Evolutionary conservation across 1,139 yeast genomes (phyloP).

Genomic region (Kazachstania sp.): DNA sequence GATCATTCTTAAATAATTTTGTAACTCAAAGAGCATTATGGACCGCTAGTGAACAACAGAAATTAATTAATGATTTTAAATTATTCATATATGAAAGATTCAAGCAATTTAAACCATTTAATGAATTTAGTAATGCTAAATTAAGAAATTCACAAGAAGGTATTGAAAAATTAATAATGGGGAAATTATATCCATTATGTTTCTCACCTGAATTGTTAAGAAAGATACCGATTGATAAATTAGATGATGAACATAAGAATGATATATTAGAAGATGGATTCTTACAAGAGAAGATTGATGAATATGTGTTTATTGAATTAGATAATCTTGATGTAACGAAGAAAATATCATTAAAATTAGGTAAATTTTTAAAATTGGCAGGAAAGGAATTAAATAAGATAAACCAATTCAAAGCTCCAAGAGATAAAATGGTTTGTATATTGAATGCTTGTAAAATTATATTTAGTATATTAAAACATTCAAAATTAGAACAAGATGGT

Average conservation of each 20-base stretch:
- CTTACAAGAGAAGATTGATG: slow-evolving; percentile 49
- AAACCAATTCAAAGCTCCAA: slow-evolving; percentile 79
- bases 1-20: slow-evolving; percentile 73
- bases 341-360: slow-evolving; percentile 37
- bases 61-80: slow-evolving; percentile 67
- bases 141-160: slow-evolving; percentile 80
- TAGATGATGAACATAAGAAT: slow-evolving; percentile 44
- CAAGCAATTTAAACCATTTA: slow-evolving; percentile 62
- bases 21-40: slow-evolving; percentile 49
- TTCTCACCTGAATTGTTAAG: slow-evolving; percentile 68
- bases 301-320: slow-evolving; percentile 69
- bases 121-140: slow-evolving; percentile 50
- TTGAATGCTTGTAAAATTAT: slow-evolving; percentile 88
- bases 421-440: slow-evolving; percentile 88
- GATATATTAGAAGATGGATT: slow-evolving; percentile 58
- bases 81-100: slow-evolving; percentile 62
- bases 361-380: slow-evolving; percentile 62
- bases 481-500: slow-evolving; percentile 56
- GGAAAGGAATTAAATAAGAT: slow-evolving; percentile 65
- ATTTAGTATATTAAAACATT: slow-evolving; percentile 72
- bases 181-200: slow-evolving; percentile 66
- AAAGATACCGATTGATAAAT: slow-evolving; percentile 25
- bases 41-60: slow-evolving; percentile 68
- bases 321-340: slow-evolving; percentile 68
- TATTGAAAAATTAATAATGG: slow-evolving; percentile 85